Conservation (phyloP, 768 basidiomycete genomes). For the Candolleomyces aberdarensis region DNA sequence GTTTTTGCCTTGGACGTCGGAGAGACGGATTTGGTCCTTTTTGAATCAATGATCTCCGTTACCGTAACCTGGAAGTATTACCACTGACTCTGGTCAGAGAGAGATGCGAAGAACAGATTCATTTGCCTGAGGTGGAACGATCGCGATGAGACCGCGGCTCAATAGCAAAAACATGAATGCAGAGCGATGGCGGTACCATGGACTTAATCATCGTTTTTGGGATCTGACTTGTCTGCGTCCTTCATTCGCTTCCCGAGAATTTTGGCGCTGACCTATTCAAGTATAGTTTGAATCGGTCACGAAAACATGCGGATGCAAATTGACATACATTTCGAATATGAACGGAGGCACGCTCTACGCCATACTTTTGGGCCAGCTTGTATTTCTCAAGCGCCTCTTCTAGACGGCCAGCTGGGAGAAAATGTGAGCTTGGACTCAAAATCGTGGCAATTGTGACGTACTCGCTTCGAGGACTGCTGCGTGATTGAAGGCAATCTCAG, state of each 20-base stretch:
- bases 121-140: neutral
- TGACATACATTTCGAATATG: constrained; percentile 76
- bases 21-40: neutral
- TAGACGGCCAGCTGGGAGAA: constrained; percentile 61
- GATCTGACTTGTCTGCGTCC: constrained; percentile 23
- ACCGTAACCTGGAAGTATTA: neutral
- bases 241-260: constrained; percentile 64
- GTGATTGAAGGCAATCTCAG: constrained; percentile 89
- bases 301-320: constrained; percentile 9
- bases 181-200: neutral
- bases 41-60: neutral
- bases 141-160: neutral
- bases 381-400: constrained; percentile 82
- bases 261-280: constrained; percentile 73
- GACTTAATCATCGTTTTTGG: neutral
- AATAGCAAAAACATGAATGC: neutral
- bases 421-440: constrained; percentile 29
- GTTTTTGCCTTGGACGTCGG: neutral
- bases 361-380: constrained; percentile 71
- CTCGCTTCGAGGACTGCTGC: constrained; percentile 90
- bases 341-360: constrained; percentile 77
- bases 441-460: constrained; percentile 34
- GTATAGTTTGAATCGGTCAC: constrained; percentile 15
- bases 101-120: neutral
- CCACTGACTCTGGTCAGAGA: neutral